Percentiles rank a stretch among this genome's conserved stretches.
Conservation (phyloP, 1,139 yeast species). For the Geotrichum carabidarum region DNA sequence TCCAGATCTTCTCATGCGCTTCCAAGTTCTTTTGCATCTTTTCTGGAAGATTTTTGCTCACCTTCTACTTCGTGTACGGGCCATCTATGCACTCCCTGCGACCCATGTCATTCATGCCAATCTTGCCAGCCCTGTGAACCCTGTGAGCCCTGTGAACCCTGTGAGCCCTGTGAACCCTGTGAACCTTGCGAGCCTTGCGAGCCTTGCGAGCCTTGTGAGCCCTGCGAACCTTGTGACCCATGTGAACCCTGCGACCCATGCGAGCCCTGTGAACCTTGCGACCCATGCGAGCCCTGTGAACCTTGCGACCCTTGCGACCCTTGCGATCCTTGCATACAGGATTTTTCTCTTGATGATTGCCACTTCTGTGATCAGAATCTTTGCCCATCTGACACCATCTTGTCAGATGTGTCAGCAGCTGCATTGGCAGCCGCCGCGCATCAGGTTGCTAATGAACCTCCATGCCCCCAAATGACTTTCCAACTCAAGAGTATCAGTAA, state of each 20-base stretch:
- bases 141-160: not conserved
- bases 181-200: conserved; percentile 4
- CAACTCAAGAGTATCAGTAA: too few relatives aligned
- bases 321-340: not conserved
- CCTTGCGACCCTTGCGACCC: conserved; percentile 1
- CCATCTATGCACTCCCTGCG: not conserved
- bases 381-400: not conserved
- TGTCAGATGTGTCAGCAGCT: not conserved
- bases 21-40: not conserved
- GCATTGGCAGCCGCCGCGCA: conserved; percentile 7
- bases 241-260: conserved; percentile 6
- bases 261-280: conserved; percentile 8
- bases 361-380: not conserved
- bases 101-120: conserved; percentile 1
- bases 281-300: not conserved
- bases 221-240: conserved; percentile 5
- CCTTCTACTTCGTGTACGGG: not conserved
- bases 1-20: not conserved
- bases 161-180: conserved; percentile 3
- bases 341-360: not conserved
- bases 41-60: conserved; percentile 1
- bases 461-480: too few relatives aligned
- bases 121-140: conserved; percentile 4
- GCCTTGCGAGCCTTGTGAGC: conserved; percentile 6
- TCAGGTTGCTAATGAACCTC: not conserved